Percentiles rank a stretch among this genome's conserved stretches.
Conservation (phyloP, 2,329 filamentous ascomycete species). For the Ascochyta fabae region DNA sequence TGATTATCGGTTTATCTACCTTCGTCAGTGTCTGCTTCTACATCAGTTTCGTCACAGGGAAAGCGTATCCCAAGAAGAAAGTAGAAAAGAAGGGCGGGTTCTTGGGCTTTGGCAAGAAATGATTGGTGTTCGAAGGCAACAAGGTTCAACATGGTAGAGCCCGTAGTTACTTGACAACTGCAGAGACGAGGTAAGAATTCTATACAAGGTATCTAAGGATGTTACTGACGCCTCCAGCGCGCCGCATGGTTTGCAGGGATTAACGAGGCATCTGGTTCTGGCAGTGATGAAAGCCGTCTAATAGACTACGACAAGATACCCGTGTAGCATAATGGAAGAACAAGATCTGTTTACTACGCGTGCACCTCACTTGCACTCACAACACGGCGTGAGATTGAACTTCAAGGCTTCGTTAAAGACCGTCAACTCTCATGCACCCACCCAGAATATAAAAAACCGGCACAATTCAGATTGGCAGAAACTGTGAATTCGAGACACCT, state of each 20-base stretch:
- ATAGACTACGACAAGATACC: constrained; percentile 16
- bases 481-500: too few relatives aligned
- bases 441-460: too few relatives aligned
- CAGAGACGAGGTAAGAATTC: background rate
- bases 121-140: background rate
- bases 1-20: constrained; percentile 70
- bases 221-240: constrained; percentile 1
- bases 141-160: background rate
- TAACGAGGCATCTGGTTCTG: constrained; percentile 2
- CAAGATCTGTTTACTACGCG: background rate
- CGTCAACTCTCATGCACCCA: too few relatives aligned
- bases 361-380: background rate
- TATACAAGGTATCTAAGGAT: too few relatives aligned
- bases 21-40: constrained; percentile 37
- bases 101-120: constrained; percentile 31
- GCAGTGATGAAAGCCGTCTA: constrained; percentile 2
- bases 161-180: background rate
- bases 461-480: too few relatives aligned
- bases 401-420: too few relatives aligned
- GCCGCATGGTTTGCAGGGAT: background rate
- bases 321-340: constrained; percentile 17
- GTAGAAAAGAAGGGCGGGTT: constrained; percentile 35
- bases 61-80: constrained; percentile 37
- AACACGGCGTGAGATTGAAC: too few relatives aligned
- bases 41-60: constrained; percentile 39